Evolutionary conservation across 805 yeast species (phyloP), one percentile per base, ranked within the genome.

Genomic region (Tetrapisispora nanseiensis): DNA sequence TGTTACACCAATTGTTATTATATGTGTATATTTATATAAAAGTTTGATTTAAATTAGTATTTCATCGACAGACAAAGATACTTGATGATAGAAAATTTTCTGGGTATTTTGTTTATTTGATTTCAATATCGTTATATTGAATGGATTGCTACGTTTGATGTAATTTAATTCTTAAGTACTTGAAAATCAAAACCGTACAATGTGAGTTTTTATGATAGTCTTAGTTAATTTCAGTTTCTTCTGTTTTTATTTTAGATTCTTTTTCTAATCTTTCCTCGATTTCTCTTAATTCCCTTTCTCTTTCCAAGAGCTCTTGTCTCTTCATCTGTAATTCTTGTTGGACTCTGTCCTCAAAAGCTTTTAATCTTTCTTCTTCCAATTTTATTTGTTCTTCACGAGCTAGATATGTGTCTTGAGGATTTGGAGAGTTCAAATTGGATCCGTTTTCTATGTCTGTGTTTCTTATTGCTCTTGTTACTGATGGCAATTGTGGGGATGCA

Each of bases 321-420:
- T 87, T 85, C 60, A 73, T 71, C 57, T 82, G 69, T 59, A 87
- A 71, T 62, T 86, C 95, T 57, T 81, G 84, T 65, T 87, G 95
- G 21, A 87, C 94, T 53, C 92, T 72, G 63, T 81, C 86, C 66
- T 87, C 96, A 60, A 84, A 85, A 34, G 85, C 83, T 56, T 74
- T 80, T 57, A 87, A 72, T 65, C 94, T 76, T 65, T 85, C 95
- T 66, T 87, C 96, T 64, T 87, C 96, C 41, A 81, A 68, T 55
- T 84, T 79, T 55, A 86, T 83, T 65, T 86, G 94, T 64, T 86
- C 95, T 62, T 87, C 97, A 63, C 90, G 84, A 31, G 78, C 76
- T 40, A 73, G 51, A 47, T 73, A 74, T 6, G 75, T 70, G 43
- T 64, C 71, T 36, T 63, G 60, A 22, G 38, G 32, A 11, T 26